Conservation (phyloP, 192 early-diverging fungal genomes). For the Podila epicladia region DNA sequence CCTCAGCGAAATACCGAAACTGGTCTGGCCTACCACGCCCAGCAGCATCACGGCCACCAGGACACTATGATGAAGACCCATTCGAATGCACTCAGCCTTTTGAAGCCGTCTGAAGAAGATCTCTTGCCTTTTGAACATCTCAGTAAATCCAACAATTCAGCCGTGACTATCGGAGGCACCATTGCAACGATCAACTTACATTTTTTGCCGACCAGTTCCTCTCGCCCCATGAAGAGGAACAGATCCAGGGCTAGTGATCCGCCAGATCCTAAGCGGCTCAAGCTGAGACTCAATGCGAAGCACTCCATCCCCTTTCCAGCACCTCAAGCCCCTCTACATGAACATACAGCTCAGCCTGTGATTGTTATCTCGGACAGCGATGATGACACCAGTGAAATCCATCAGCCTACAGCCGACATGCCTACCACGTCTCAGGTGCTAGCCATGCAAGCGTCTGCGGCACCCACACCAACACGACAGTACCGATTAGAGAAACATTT, state of each 20-base stretch:
- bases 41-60: not conserved
- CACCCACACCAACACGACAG: not conserved
- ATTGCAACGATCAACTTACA: not conserved
- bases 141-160: not conserved
- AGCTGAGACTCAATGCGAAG: not conserved
- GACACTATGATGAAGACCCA: not conserved
- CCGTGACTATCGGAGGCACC: slow-evolving; percentile 1
- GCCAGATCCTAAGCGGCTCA: slow-evolving; percentile 2
- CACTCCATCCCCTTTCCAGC: not conserved
- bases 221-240: not conserved
- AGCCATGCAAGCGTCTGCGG: too few species aligned
- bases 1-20: not conserved
- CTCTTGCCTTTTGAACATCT: not conserved
- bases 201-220: not conserved
- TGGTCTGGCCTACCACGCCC: not conserved
- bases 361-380: slow-evolving; percentile 14
- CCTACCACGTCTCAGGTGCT: too few species aligned
- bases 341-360: not conserved
- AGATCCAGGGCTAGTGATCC: not conserved
- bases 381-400: not conserved
- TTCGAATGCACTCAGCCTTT: not conserved
- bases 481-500: not conserved
- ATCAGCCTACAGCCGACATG: not conserved
- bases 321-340: not conserved
- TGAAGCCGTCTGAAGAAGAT: not conserved